Conservation (phyloP, 345 rosid species). For the Eucalyptus microcorys region DNA sequence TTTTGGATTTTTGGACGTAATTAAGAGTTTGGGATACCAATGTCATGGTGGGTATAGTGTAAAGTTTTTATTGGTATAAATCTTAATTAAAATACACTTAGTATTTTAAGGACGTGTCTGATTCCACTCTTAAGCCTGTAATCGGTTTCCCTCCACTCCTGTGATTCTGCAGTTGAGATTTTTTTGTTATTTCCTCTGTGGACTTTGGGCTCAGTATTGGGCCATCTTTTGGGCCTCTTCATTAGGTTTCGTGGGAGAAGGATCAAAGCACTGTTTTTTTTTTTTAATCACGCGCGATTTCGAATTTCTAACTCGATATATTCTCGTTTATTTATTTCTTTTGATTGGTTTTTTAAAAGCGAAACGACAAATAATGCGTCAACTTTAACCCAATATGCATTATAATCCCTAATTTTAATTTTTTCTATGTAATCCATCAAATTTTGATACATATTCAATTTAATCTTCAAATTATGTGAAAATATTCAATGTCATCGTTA, state of each 20-base stretch:
- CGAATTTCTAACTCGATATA: background rate
- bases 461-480: too few species aligned
- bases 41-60: background rate
- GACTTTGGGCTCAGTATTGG: background rate
- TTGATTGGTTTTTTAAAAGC: background rate
- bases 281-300: background rate
- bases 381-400: too few species aligned
- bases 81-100: background rate
- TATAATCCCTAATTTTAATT: too few species aligned
- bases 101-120: background rate
- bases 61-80: background rate
- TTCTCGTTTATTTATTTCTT: background rate
- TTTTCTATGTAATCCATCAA: too few species aligned
- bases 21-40: background rate
- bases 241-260: background rate
- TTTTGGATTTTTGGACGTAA: background rate
- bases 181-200: background rate
- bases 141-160: slow-evolving; percentile 29
- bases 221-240: background rate
- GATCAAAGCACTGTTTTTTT: background rate
- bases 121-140: background rate
- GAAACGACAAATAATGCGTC: too few species aligned
- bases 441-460: too few species aligned
- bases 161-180: slow-evolving; percentile 12
- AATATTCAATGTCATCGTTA: fast-evolving